Conservation (phyloP, 768 basidiomycete species). For the Mycena pura region DNA sequence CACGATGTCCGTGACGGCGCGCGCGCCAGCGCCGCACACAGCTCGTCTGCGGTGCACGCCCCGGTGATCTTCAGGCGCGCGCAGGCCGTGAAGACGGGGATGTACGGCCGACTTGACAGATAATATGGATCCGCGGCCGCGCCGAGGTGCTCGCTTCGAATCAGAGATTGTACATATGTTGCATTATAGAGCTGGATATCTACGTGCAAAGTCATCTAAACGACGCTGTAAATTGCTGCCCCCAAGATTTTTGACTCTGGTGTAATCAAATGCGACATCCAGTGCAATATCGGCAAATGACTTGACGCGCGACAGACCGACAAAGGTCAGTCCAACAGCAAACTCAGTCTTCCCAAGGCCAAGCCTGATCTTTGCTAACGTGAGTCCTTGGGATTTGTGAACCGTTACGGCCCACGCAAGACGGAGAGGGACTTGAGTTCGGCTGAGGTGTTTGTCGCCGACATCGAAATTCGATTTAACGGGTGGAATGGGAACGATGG, state of each 20-base stretch:
- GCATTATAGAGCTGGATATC: too few relatives aligned
- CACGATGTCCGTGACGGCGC: too few relatives aligned
- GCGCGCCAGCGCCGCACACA: too few relatives aligned
- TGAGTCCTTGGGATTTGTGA: conserved; percentile 80
- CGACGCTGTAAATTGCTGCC: conserved; percentile 3
- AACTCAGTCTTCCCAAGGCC: conserved; percentile 52
- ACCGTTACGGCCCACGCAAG: conserved; percentile 79
- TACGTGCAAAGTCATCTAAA: conserved; percentile 3
- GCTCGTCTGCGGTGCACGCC: too few relatives aligned
- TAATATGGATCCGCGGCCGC: too few relatives aligned
- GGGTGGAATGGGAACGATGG: conserved; percentile 22
- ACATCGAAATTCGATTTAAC: conserved; percentile 20
- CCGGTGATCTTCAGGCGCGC: too few relatives aligned
- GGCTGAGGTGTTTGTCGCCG: conserved; percentile 3
- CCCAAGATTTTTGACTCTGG: background rate
- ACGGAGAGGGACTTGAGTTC: conserved; percentile 56
- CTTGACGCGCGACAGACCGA: conserved; percentile 21
- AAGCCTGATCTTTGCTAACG: conserved; percentile 67
- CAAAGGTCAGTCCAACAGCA: conserved; percentile 24
- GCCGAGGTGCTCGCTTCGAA: too few relatives aligned
- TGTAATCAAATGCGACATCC: conserved; percentile 8
- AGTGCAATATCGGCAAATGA: background rate
- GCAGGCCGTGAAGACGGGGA: too few relatives aligned
- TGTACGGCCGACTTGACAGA: too few relatives aligned
- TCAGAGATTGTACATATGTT: too few relatives aligned